Evolutionary conservation across 2,329 filamentous ascomycete genomes (phyloP).

Genomic region (Fusarium verticillioides): DNA sequence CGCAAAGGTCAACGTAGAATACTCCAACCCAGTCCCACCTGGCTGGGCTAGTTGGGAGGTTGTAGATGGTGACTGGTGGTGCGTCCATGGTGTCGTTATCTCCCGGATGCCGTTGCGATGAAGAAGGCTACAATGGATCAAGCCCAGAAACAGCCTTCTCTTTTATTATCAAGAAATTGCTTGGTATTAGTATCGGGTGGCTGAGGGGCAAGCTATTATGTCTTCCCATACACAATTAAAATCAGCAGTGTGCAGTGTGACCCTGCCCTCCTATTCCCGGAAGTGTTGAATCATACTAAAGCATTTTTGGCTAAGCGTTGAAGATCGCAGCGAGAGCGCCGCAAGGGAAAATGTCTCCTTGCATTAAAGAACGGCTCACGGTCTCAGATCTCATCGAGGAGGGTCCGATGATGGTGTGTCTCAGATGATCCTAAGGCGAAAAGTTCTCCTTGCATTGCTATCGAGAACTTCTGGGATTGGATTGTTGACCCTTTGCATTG

Average conservation of each 20-base stretch:
- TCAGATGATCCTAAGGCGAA: background rate
- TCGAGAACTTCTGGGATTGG: background rate
- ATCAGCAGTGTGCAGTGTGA: background rate
- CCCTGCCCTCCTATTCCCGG: too few species aligned
- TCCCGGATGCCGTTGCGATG: rapidly evolving
- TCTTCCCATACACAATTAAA: background rate
- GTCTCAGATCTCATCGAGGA: background rate
- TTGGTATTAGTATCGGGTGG: background rate
- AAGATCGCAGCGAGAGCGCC: background rate
- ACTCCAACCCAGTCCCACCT: background rate
- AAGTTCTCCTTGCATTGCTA: background rate
- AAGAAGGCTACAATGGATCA: background rate
- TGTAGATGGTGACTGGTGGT: background rate
- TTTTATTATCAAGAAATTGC: background rate
- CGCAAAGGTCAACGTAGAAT: background rate
- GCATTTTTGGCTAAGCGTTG: background rate
- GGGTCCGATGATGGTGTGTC: background rate
- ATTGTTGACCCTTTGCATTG: background rate
- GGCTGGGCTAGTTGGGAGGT: background rate
- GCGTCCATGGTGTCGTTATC: background rate
- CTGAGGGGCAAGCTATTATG: background rate
- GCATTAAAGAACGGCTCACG: background rate
- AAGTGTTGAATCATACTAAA: background rate
- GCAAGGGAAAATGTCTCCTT: background rate
- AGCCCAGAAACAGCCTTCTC: rapidly evolving